Conservation (phyloP, 148 eudicot genomes). For the Linanthus parryae region DNA sequence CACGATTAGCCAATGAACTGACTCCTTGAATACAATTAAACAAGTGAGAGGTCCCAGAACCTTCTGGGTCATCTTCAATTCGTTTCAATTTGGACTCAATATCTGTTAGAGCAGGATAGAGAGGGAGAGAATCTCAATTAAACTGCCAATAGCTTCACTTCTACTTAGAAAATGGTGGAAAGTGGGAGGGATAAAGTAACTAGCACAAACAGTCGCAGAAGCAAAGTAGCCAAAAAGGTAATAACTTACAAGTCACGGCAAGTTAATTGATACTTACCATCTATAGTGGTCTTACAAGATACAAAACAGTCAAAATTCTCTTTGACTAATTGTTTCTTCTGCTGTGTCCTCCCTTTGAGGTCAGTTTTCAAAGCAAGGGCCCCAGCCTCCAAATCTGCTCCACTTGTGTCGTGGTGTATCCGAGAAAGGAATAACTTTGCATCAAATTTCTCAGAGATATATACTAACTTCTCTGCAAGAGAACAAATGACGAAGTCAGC, state of each 20-base stretch:
- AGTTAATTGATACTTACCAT: too few species aligned
- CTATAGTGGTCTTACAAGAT: constrained; percentile 95
- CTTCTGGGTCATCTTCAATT: constrained; percentile 98
- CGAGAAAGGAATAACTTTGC: constrained; percentile 84
- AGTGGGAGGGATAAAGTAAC: too few species aligned
- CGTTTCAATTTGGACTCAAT: constrained; percentile 89
- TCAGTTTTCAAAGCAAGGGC: constrained; percentile 82
- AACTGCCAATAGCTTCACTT: too few species aligned
- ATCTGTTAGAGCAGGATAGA: too few species aligned
- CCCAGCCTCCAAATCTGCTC: constrained; percentile 91
- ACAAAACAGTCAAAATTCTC: constrained; percentile 98
- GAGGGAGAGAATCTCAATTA: too few species aligned
- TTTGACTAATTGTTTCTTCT: constrained; percentile 88
- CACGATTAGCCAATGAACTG: constrained; percentile 68
- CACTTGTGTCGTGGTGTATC: constrained; percentile 80
- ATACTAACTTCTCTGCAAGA: constrained; percentile 84
- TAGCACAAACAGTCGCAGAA: too few species aligned
- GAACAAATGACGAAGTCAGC: constrained; percentile 1
- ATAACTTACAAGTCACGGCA: too few species aligned
- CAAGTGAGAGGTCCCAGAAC: constrained; percentile 87
- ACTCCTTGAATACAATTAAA: constrained; percentile 80
- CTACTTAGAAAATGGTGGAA: too few species aligned
- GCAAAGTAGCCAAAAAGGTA: too few species aligned
- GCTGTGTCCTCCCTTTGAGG: constrained; percentile 85
- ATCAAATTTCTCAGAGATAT: constrained; percentile 87